A percentile compares a stretch with the other conserved stretches of the same genome.
phyloP scores from a whole-genome alignment of 176 grass and related monocot species.

The Eleusine coracana region DNA sequence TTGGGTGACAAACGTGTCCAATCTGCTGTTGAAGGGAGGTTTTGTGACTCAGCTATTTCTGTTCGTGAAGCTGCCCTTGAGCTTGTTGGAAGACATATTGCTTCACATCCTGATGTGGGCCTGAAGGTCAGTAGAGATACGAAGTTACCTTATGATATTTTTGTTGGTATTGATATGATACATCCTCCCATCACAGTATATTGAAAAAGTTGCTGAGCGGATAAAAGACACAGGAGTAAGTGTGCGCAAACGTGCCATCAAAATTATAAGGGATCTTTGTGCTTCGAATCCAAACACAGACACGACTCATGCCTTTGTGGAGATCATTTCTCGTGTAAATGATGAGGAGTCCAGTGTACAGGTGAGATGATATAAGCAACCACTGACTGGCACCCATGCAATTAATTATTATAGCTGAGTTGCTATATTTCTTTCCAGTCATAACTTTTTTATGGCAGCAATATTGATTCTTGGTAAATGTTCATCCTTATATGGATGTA shows the following conservation, averaged over 20 bases:
- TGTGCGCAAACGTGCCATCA: conserved; percentile 95
- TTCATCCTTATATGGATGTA: neutral
- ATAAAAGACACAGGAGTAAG: conserved; percentile 99
- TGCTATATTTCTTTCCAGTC: conserved; percentile 17
- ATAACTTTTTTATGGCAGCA: conserved; percentile 13
- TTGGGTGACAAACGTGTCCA: conserved; percentile 94
- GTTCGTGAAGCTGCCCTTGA: conserved; percentile 99
- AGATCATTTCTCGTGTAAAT: conserved; percentile 99
- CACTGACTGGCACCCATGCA: neutral
- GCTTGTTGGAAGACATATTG: conserved; percentile 97
- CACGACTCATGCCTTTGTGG: conserved; percentile 81
- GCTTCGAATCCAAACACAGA: conserved; percentile 75
- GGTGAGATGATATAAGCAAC: conserved; percentile 50
- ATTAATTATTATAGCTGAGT: conserved; percentile 22
- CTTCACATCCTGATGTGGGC: conserved; percentile 98
- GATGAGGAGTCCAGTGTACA: conserved; percentile 99
- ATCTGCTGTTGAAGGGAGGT: conserved; percentile 97
- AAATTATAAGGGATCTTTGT: conserved; percentile 95
- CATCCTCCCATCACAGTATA: conserved; percentile 69
- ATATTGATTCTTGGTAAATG: conserved; percentile 1
- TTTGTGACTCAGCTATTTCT: conserved; percentile 98
- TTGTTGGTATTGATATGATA: conserved; percentile 29
- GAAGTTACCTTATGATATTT: conserved; percentile 33
- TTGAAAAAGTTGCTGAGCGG: conserved; percentile 95
- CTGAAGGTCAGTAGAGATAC: conserved; percentile 70